phyloP scores from a whole-genome alignment of 148 eudicot genomes.

The Heliamphora exappendiculata region DNA sequence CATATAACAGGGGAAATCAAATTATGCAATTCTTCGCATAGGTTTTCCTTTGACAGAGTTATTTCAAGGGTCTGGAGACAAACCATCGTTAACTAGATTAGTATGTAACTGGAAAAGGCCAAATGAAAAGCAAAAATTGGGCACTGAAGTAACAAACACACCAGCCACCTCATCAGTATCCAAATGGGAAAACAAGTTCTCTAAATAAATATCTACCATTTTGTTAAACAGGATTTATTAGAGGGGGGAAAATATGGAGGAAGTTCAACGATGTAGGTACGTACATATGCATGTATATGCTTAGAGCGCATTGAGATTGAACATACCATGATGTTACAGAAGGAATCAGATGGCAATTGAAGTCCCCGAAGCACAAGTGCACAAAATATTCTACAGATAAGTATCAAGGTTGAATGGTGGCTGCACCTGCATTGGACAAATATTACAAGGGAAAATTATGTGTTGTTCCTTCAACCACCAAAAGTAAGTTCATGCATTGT shows the following conservation, averaged over 20 bases:
- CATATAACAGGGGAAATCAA: too few relatives aligned
- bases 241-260: neutral
- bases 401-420: conserved; percentile 4
- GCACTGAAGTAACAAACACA: neutral
- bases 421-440: conserved; percentile 1
- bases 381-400: neutral
- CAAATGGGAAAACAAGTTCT: neutral
- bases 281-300: neutral
- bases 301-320: neutral
- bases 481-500: neutral
- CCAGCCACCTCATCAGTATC: neutral
- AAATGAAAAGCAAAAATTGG: neutral
- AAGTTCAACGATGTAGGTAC: neutral
- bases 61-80: neutral
- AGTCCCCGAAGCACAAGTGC: neutral
- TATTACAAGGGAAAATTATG: neutral
- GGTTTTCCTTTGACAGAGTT: neutral
- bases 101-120: neutral
- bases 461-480: neutral
- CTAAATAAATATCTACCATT: neutral
- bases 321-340: conserved; percentile 5
- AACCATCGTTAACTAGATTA: neutral
- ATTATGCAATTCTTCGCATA: neutral
- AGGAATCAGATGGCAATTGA: neutral
- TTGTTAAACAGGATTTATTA: neutral